These are phyloP conservation scores for Diospyros kaki DNA, from an alignment of 148 eudicot species.

Conservation along the genomic window DNA sequence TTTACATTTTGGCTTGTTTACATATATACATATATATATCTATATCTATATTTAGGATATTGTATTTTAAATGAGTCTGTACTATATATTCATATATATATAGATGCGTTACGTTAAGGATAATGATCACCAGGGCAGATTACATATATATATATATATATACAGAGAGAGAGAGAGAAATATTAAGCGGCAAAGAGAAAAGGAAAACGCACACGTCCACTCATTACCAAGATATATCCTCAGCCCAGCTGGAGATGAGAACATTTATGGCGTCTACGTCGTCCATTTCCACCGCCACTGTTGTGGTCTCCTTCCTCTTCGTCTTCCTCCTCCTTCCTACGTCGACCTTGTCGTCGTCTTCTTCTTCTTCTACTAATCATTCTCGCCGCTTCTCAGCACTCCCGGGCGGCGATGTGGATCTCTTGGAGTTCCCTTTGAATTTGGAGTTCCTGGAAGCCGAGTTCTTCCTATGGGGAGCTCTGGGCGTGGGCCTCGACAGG, in stretches of 20 bases:
- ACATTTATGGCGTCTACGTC: not conserved
- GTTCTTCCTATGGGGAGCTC: slow-evolving; percentile 62
- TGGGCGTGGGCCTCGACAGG: slow-evolving; percentile 59
- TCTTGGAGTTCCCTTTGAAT: slow-evolving; percentile 75
- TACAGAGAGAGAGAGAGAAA: not conserved
- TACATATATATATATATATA: not conserved
- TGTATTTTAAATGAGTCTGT: too few relatives aligned
- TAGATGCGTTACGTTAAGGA: too few relatives aligned
- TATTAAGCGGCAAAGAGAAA: not conserved
- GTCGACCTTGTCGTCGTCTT: not conserved
- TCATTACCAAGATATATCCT: too few relatives aligned
- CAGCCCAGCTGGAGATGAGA: not conserved
- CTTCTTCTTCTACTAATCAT: not conserved
- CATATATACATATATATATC: not conserved
- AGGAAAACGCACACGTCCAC: too few relatives aligned
- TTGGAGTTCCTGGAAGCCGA: slow-evolving; percentile 88
- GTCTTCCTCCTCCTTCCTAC: not conserved
- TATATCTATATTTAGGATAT: too few relatives aligned
- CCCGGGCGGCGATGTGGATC: slow-evolving; percentile 42
- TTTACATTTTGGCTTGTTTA: not conserved
- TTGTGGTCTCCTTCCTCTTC: not conserved
- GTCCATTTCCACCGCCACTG: not conserved
- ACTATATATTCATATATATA: too few relatives aligned
- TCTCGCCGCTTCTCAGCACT: not conserved
- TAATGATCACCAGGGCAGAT: not conserved